phyloP scores from a whole-genome alignment of 2,329 filamentous ascomycete species.

The Fusarium sp. region DNA sequence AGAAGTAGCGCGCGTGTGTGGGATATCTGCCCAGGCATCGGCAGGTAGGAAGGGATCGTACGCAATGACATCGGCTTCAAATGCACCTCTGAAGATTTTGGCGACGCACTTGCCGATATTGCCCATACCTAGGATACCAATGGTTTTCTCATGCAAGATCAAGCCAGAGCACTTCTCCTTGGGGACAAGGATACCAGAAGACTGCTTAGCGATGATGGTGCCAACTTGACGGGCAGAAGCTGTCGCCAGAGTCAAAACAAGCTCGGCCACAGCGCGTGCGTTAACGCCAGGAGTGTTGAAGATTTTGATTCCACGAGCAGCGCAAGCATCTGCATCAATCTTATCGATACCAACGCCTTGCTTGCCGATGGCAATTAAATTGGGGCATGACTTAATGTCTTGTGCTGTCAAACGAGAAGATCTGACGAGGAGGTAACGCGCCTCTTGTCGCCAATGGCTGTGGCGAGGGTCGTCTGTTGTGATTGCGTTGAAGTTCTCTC shows the following conservation, averaged over 20 bases:
- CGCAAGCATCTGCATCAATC: constrained; percentile 57
- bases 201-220: constrained; percentile 50
- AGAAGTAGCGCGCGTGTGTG: constrained; percentile 48
- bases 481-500: constrained; percentile 56
- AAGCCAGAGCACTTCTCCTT: constrained; percentile 59
- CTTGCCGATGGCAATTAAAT: constrained; percentile 59
- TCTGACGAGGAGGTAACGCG: constrained; percentile 55
- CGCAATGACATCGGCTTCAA: constrained; percentile 52
- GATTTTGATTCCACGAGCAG: constrained; percentile 55
- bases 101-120: constrained; percentile 55
- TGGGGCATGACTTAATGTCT: constrained; percentile 53
- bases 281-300: constrained; percentile 62
- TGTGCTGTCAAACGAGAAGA: constrained; percentile 53
- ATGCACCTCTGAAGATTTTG: constrained; percentile 53
- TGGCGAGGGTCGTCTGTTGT: constrained; percentile 51
- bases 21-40: constrained; percentile 51
- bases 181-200: constrained; percentile 46
- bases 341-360: constrained; percentile 62
- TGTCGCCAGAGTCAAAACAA: constrained; percentile 53
- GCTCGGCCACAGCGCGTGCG: constrained; percentile 57
- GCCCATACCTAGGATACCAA: constrained; percentile 57
- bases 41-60: constrained; percentile 53
- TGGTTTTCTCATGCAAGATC: constrained; percentile 50
- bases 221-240: constrained; percentile 52
- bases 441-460: constrained; percentile 56